These are phyloP conservation scores for Xerocomus minutiporus DNA, from an alignment of 1,284 basidiomycete genomes.

Conservation along the genomic window DNA sequence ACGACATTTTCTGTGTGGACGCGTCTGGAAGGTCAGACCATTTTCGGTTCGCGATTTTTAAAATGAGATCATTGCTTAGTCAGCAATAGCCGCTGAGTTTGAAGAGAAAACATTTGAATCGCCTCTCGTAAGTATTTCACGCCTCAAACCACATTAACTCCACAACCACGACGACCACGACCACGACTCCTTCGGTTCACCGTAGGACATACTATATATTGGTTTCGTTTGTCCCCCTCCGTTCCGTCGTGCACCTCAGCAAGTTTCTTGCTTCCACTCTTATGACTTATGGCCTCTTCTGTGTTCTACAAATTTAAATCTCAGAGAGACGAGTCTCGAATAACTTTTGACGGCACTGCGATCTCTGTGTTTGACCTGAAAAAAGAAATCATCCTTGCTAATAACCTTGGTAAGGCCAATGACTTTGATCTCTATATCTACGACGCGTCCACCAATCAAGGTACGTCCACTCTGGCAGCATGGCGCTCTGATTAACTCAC, in stretches of 20 bases:
- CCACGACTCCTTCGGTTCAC: constrained; percentile 6
- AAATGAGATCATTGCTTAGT: constrained; percentile 15
- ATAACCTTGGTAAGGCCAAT: constrained; percentile 92
- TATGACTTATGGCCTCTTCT: constrained; percentile 72
- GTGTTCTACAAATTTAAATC: constrained; percentile 99
- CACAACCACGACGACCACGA: constrained; percentile 19
- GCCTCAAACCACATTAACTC: constrained; percentile 2
- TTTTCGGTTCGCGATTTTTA: constrained; percentile 8
- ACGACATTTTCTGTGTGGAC: constrained; percentile 22
- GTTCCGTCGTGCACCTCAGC: constrained; percentile 17
- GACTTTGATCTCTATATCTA: constrained; percentile 94
- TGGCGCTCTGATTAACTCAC: not conserved
- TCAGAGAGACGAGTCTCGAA: constrained; percentile 88
- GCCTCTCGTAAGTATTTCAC: constrained; percentile 16
- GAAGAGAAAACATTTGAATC: constrained; percentile 10
- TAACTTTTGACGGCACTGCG: constrained; percentile 97
- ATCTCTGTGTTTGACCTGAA: constrained; percentile 99
- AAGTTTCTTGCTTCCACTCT: constrained; percentile 7
- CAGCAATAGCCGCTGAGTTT: constrained; percentile 12
- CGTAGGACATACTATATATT: constrained; percentile 25
- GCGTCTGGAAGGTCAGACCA: constrained; percentile 14
- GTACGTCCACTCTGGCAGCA: constrained; percentile 41
- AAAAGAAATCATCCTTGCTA: constrained; percentile 94
- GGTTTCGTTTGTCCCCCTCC: constrained; percentile 8
- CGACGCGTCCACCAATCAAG: constrained; percentile 84